Conservation (phyloP, 148 eudicot genomes). For the Fagopyrum esculentum region DNA sequence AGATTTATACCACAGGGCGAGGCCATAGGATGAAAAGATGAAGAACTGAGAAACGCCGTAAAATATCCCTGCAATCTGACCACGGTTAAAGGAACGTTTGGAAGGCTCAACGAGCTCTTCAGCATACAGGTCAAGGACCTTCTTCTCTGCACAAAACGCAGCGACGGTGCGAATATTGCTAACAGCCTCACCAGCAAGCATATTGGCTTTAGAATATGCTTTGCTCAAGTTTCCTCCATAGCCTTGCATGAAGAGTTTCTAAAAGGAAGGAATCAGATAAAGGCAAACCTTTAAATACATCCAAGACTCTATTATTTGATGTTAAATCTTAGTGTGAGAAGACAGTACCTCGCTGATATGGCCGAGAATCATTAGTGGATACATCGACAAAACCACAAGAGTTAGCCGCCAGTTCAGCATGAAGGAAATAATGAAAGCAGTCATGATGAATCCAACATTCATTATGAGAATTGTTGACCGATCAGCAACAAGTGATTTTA, state of each 20-base stretch:
- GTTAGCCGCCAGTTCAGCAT: constrained; percentile 89
- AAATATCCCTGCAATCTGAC: constrained; percentile 89
- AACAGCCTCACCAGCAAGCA: constrained; percentile 97
- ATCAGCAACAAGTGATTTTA: constrained; percentile 69
- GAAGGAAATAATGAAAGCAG: constrained; percentile 79
- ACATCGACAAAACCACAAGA: constrained; percentile 73
- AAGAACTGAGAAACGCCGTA: constrained; percentile 91
- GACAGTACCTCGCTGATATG: constrained; percentile 79
- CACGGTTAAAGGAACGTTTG: constrained; percentile 70
- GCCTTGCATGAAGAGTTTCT: constrained; percentile 98
- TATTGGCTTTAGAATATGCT: constrained; percentile 89
- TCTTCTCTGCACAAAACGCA: constrained; percentile 76
- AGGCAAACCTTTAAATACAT: background rate
- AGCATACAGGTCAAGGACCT: constrained; percentile 69
- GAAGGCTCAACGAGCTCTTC: constrained; percentile 81
- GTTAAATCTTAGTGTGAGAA: constrained; percentile 11
- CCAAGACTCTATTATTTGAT: background rate
- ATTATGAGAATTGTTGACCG: constrained; percentile 70
- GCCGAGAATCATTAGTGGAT: constrained; percentile 88
- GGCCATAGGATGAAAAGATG: constrained; percentile 94
- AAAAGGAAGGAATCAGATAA: constrained; percentile 17
- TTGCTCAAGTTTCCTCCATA: constrained; percentile 93
- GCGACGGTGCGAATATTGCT: constrained; percentile 92
- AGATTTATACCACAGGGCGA: constrained; percentile 71
- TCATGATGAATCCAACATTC: constrained; percentile 67